These are phyloP conservation scores for Fistulina hepatica DNA, from an alignment of 1,284 basidiomycete species.

Conservation along the genomic window DNA sequence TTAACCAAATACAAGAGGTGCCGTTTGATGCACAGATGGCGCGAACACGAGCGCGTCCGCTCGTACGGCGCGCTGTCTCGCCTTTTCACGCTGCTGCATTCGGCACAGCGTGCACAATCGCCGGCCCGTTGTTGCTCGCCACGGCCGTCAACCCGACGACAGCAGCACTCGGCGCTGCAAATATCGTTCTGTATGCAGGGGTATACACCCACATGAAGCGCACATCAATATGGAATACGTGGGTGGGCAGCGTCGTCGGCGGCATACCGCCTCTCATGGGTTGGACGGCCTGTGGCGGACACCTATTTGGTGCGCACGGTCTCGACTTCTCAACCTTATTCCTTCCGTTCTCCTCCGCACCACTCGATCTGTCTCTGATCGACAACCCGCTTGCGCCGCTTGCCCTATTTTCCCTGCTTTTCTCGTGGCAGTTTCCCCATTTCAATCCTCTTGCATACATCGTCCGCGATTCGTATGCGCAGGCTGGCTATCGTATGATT, in stretches of 20 bases:
- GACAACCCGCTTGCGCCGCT: conserved; percentile 72
- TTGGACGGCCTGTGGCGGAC: conserved; percentile 90
- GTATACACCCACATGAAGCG: conserved; percentile 93
- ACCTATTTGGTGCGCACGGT: conserved; percentile 53
- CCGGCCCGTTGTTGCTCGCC: conserved; percentile 73
- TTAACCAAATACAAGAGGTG: conserved; percentile 93
- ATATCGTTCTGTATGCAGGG: conserved; percentile 86
- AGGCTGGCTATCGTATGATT: conserved; percentile 93
- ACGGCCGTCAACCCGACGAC: conserved; percentile 85
- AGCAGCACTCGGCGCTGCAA: conserved; percentile 73
- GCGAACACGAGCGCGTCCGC: conserved; percentile 79
- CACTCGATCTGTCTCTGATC: conserved; percentile 34
- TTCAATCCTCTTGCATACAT: conserved; percentile 88
- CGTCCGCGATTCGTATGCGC: conserved; percentile 81
- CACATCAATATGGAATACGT: conserved; percentile 84
- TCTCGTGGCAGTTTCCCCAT: conserved; percentile 98
- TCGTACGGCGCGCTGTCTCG: conserved; percentile 78
- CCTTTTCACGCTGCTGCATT: conserved; percentile 81
- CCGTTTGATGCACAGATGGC: conserved; percentile 97
- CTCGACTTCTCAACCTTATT: conserved; percentile 45
- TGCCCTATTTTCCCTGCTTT: conserved; percentile 74
- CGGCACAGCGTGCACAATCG: conserved; percentile 61
- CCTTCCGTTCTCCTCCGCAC: conserved; percentile 33
- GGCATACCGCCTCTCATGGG: conserved; percentile 95
- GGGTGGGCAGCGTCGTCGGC: conserved; percentile 91